Evolutionary conservation across 306 rosid genomes (phyloP).

Genomic region (Pyrus bretschneideri): DNA sequence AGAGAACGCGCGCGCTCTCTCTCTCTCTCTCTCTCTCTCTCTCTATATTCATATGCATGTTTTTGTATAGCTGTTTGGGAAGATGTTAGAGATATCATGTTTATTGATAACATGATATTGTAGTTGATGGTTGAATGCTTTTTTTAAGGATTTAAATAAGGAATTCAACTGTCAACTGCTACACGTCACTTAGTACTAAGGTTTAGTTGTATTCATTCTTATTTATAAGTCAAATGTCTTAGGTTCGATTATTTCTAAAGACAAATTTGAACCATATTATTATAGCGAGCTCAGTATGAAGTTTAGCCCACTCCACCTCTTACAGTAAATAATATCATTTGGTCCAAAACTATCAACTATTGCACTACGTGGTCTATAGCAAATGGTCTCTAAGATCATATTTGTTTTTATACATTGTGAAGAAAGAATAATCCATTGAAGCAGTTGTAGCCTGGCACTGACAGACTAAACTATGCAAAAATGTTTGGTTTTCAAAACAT

Average conservation of each 20-base stretch:
- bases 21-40: not conserved
- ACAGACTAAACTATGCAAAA: constrained; percentile 20
- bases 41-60: not conserved
- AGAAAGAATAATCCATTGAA: constrained; percentile 22
- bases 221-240: rapidly evolving
- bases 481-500: constrained; percentile 12
- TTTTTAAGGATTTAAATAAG: no score
- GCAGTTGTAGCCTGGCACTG: constrained; percentile 27
- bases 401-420: not conserved
- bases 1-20: no score
- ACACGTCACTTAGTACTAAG: no score
- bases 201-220: rapidly evolving
- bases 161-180: no score
- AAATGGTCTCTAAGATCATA: no score
- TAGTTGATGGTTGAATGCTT: no score
- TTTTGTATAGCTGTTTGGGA: not conserved
- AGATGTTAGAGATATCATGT: no score
- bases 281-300: rapidly evolving
- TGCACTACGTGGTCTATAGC: no score
- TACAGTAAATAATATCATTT: no score
- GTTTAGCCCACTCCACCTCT: no score
- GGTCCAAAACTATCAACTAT: no score
- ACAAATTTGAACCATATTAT: no score
- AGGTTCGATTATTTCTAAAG: rapidly evolving
- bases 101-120: not conserved